A percentile compares a stretch with the other conserved stretches of the same genome.
Evolutionary conservation across 345 rosid species (phyloP).

Genomic region (Excoecaria agallocha): DNA sequence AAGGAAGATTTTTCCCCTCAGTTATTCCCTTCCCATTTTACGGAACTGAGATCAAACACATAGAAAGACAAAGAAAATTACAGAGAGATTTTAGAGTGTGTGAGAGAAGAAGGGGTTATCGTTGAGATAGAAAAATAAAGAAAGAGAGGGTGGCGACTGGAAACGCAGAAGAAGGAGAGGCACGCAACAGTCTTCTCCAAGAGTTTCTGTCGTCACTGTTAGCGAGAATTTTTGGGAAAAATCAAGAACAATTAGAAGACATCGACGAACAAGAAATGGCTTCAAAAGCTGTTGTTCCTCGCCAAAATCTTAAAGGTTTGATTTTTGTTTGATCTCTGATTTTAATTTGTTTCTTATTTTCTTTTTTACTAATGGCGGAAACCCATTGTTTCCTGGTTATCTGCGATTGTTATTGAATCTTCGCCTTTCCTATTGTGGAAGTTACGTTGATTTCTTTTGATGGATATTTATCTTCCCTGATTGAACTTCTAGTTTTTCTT

Average conservation of each 20-base stretch:
- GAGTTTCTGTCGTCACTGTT: constrained; percentile 55
- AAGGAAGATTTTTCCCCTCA: not conserved
- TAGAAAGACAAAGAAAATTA: constrained; percentile 16
- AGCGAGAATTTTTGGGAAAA: constrained; percentile 46
- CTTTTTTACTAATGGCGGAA: not conserved
- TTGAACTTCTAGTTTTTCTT: too few species aligned
- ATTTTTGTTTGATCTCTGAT: too few species aligned
- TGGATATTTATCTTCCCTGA: too few species aligned
- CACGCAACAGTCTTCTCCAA: constrained; percentile 61
- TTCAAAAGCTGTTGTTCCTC: constrained; percentile 38
- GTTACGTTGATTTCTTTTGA: too few species aligned
- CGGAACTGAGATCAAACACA: not conserved
- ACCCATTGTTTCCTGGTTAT: too few species aligned
- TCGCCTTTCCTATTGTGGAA: too few species aligned
- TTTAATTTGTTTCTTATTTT: not conserved
- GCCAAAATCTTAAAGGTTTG: constrained; percentile 36
- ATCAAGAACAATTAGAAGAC: constrained; percentile 22
- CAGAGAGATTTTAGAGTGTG: not conserved
- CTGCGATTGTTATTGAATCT: too few species aligned
- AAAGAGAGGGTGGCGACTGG: constrained; percentile 48
- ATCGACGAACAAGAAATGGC: constrained; percentile 45
- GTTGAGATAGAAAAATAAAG: not conserved
- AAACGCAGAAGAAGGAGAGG: constrained; percentile 39
- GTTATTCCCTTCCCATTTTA: not conserved
- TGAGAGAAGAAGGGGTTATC: not conserved